Evolutionary conservation across 164 flowering plant genomes (phyloP).

Genomic region (Vitis amurensis): DNA sequence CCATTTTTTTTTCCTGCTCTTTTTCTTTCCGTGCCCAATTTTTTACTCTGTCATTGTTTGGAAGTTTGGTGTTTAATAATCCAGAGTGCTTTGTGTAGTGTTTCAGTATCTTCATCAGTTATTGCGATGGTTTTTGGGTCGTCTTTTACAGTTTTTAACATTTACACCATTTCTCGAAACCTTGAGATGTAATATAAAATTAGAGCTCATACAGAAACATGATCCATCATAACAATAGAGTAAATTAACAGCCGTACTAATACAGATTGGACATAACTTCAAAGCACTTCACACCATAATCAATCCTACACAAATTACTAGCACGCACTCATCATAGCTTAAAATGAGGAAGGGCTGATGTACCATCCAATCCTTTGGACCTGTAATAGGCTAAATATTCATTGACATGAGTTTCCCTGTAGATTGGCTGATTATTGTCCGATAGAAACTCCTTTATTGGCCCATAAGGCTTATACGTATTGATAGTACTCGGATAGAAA

Average conservation of each 20-base stretch:
- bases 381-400: conserved; percentile 13
- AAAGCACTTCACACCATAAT: not conserved
- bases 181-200: too few species aligned
- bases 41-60: conserved; percentile 13
- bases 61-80: not conserved
- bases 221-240: too few species aligned
- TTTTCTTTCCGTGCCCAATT: not conserved
- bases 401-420: conserved; percentile 13
- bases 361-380: conserved; percentile 1
- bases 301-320: too few species aligned
- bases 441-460: conserved; percentile 24
- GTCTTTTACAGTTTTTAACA: too few species aligned
- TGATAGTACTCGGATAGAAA: conserved; percentile 22
- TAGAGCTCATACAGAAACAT: too few species aligned
- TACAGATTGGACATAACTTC: not conserved
- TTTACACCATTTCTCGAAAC: too few species aligned
- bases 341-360: conserved; percentile 4
- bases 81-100: not conserved
- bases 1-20: not conserved
- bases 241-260: too few species aligned
- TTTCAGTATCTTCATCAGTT: not conserved
- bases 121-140: not conserved
- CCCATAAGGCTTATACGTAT: conserved; percentile 15
- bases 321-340: not conserved
- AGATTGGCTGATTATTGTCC: conserved; percentile 18